phyloP scores from a whole-genome alignment of 1,139 yeast species.

The Yamadazyma mexicana region DNA sequence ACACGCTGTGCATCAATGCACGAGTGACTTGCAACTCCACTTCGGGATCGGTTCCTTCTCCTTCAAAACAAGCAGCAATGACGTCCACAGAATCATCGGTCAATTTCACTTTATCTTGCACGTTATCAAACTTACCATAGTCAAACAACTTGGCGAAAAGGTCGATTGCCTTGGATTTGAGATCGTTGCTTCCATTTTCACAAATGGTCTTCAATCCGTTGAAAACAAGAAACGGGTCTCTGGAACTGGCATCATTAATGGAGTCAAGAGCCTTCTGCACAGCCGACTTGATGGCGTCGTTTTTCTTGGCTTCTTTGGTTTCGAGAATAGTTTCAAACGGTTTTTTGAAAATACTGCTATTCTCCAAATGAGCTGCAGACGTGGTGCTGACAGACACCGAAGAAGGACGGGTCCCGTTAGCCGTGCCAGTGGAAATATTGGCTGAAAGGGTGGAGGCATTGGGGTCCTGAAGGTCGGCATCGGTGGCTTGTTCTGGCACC shows the following conservation, averaged over 20 bases:
- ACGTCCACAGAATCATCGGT: slow-evolving; percentile 86
- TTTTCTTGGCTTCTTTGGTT: slow-evolving; percentile 44
- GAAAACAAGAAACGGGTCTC: slow-evolving; percentile 38
- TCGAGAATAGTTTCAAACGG: slow-evolving; percentile 36
- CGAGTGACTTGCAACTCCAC: slow-evolving; percentile 91
- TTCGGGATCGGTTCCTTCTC: slow-evolving; percentile 86
- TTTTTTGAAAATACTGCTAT: slow-evolving; percentile 38
- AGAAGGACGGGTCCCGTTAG: slow-evolving; percentile 21
- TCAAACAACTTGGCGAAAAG: slow-evolving; percentile 48
- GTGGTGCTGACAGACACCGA: slow-evolving; percentile 21
- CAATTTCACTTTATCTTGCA: slow-evolving; percentile 48
- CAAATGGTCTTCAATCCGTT: slow-evolving; percentile 43
- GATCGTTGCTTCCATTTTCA: slow-evolving; percentile 31
- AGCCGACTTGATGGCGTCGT: slow-evolving; percentile 29
- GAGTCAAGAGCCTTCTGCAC: slow-evolving; percentile 40
- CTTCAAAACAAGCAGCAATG: slow-evolving; percentile 82
- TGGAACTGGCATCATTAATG: slow-evolving; percentile 26
- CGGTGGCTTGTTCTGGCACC: slow-evolving; percentile 4
- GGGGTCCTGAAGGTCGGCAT: not conserved
- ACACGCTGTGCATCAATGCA: slow-evolving; percentile 84
- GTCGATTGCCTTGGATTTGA: slow-evolving; percentile 43
- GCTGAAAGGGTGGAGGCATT: not conserved
- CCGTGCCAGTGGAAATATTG: slow-evolving; percentile 7
- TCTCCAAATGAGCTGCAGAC: slow-evolving; percentile 31
- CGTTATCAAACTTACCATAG: slow-evolving; percentile 40